phyloP scores from a whole-genome alignment of 2,329 filamentous ascomycete genomes.

The Cryphonectria parasitica region DNA sequence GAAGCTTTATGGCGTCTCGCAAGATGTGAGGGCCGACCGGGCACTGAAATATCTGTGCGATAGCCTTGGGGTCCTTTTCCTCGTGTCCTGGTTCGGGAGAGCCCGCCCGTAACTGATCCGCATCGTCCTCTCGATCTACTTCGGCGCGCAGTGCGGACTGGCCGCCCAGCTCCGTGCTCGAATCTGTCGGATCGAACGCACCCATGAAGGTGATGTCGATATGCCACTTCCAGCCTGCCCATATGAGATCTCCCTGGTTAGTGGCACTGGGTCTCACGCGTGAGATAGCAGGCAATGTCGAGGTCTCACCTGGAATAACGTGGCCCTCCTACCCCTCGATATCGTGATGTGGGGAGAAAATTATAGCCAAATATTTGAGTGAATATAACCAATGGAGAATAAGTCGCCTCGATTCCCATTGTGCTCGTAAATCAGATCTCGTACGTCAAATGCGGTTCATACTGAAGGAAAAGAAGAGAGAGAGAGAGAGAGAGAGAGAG shows the following conservation, averaged over 20 bases:
- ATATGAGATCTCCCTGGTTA: not conserved
- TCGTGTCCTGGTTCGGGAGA: constrained; percentile 13
- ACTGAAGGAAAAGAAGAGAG: not conserved
- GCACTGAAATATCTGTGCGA: constrained; percentile 77
- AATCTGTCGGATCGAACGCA: constrained; percentile 15
- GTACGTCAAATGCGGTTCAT: constrained; percentile 8
- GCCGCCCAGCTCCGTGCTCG: constrained; percentile 17
- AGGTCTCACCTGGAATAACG: not conserved
- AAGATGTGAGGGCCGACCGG: constrained; percentile 71
- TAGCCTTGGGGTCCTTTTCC: constrained; percentile 20
- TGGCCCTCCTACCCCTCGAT: not conserved
- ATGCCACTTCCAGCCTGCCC: no score
- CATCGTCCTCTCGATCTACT: not conserved
- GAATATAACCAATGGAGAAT: not conserved
- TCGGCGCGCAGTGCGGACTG: constrained; percentile 14
- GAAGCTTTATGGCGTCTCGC: constrained; percentile 71
- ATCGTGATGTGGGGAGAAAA: not conserved
- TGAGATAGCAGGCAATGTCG: not conserved
- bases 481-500: no score
- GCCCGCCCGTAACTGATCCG: constrained; percentile 4
- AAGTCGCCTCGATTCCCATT: constrained; percentile 17
- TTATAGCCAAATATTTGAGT: not conserved
- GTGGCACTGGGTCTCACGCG: not conserved
- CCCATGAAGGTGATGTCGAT: constrained; percentile 22
- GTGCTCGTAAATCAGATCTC: constrained; percentile 14